These are phyloP conservation scores for Pseudonectria foliicola DNA, from an alignment of 2,329 filamentous ascomycete genomes.

Conservation along the genomic window DNA sequence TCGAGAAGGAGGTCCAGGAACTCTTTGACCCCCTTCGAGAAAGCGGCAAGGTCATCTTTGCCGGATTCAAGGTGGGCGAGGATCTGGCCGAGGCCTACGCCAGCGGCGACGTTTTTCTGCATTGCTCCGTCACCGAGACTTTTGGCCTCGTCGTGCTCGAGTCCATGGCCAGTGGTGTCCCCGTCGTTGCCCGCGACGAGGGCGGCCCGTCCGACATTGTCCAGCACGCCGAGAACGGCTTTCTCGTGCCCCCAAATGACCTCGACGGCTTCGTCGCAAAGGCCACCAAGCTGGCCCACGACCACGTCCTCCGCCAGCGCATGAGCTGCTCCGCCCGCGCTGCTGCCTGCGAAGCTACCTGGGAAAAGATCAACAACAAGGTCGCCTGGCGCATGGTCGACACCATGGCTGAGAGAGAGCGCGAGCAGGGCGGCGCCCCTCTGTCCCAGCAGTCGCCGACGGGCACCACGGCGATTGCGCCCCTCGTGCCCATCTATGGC, in stretches of 20 bases:
- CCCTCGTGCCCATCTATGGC: constrained; percentile 34
- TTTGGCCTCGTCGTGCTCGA: constrained; percentile 66
- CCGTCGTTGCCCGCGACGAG: constrained; percentile 61
- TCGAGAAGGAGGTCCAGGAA: constrained; percentile 54
- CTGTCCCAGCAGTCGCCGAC: constrained; percentile 6
- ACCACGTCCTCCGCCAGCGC: constrained; percentile 34
- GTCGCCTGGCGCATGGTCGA: constrained; percentile 58
- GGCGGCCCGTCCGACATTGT: constrained; percentile 64
- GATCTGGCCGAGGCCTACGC: constrained; percentile 60
- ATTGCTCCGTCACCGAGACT: constrained; percentile 65
- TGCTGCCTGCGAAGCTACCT: constrained; percentile 57
- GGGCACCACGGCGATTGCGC: constrained; percentile 17
- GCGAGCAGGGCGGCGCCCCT: constrained; percentile 19
- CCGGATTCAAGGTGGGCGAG: constrained; percentile 55
- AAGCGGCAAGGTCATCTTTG: constrained; percentile 54
- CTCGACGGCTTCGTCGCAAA: constrained; percentile 50
- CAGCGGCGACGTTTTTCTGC: constrained; percentile 61
- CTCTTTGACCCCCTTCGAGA: constrained; percentile 45
- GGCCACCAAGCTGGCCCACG: constrained; percentile 41
- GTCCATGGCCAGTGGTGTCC: constrained; percentile 63
- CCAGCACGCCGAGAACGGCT: constrained; percentile 51
- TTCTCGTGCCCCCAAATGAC: constrained; percentile 52
- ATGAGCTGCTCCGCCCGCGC: constrained; percentile 43
- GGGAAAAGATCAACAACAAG: constrained; percentile 65
- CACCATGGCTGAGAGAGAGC: constrained; percentile 40